A percentile compares a stretch with the other conserved stretches of the same genome.
These are phyloP conservation scores for Beauveria medogensis DNA, from an alignment of 2,329 filamentous ascomycete species.

Conservation along the genomic window DNA sequence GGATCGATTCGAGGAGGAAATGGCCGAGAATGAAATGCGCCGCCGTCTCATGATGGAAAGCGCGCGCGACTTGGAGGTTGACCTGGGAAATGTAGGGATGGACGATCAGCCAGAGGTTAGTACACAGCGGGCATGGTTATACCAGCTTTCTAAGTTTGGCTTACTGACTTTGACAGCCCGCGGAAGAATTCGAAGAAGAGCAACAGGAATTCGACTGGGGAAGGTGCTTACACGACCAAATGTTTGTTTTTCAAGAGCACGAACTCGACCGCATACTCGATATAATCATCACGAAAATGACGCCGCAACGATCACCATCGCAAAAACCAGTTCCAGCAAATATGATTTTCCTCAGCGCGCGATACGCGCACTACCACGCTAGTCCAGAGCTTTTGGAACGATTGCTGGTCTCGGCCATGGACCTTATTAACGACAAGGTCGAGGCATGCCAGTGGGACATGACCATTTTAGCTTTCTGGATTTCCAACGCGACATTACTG, in stretches of 20 bases:
- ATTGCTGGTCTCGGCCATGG: conserved; percentile 78
- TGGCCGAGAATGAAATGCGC: conserved; percentile 93
- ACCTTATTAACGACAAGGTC: conserved; percentile 95
- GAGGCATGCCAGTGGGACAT: conserved; percentile 97
- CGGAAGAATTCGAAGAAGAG: conserved; percentile 79
- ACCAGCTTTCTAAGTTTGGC: neutral
- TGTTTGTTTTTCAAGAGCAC: conserved; percentile 98
- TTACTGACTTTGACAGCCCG: conserved; percentile 38
- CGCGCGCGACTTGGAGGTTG: conserved; percentile 91
- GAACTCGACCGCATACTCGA: conserved; percentile 88
- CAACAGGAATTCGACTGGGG: conserved; percentile 95
- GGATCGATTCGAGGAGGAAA: conserved; percentile 91
- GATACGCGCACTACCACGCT: conserved; percentile 95
- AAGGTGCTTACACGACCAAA: conserved; percentile 89
- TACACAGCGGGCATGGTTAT: neutral
- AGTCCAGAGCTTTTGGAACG: conserved; percentile 75
- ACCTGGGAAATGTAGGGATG: conserved; percentile 88
- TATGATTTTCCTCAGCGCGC: conserved; percentile 87
- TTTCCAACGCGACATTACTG: conserved; percentile 92
- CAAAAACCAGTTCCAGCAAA: conserved; percentile 98
- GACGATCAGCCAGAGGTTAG: conserved; percentile 88
- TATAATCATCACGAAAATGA: conserved; percentile 97
- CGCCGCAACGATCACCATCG: conserved; percentile 86
- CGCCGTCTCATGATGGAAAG: conserved; percentile 99
- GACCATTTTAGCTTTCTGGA: conserved; percentile 98